Evolutionary conservation across 73 alveolate genomes (phyloP).

Genomic region (Paraurostyla sp.): DNA sequence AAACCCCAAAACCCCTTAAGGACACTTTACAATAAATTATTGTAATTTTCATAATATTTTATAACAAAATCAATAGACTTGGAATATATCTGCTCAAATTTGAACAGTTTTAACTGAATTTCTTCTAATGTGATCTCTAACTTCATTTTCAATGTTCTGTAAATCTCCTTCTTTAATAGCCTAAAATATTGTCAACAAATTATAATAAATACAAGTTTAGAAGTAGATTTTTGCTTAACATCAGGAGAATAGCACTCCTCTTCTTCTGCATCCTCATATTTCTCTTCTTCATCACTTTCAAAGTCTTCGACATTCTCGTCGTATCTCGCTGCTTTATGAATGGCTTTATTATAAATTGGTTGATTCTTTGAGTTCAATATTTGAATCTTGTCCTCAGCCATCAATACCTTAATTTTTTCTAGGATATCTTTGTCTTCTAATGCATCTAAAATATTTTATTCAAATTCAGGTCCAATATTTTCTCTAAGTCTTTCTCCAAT

Average conservation of each 20-base stretch:
- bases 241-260: conserved; percentile 11
- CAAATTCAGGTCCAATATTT: conserved; percentile 15
- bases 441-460: conserved; percentile 4
- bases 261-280: background rate
- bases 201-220: background rate
- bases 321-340: background rate
- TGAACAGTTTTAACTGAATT: no score
- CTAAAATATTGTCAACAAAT: background rate
- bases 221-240: background rate
- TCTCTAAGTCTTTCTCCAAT: background rate
- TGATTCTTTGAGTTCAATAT: background rate
- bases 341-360: background rate
- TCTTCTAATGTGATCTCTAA: conserved; percentile 1
- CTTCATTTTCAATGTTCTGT: conserved; percentile 1
- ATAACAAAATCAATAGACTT: no score
- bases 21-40: no score
- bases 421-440: background rate
- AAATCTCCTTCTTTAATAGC: background rate
- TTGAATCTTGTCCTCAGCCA: background rate
- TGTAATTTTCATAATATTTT: no score
- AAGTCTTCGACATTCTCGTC: background rate
- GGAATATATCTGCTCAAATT: no score
- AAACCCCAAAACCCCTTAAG: no score
- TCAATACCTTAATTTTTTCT: background rate
- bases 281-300: conserved; percentile 15